These are phyloP conservation scores for Perilla frutescens DNA, from an alignment of 257 asterid genomes.

Conservation along the genomic window DNA sequence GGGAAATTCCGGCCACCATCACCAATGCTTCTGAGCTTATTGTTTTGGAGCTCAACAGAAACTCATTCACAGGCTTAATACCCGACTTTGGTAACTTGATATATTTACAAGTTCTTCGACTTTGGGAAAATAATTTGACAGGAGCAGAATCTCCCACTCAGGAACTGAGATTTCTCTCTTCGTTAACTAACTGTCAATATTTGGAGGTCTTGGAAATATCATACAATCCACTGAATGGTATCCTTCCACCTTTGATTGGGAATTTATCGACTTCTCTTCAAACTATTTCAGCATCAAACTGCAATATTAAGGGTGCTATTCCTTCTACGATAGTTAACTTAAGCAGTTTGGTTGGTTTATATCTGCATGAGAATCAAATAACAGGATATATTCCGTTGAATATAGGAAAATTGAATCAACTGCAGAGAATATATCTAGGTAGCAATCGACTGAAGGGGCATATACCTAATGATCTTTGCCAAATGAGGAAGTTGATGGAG, in stretches of 20 bases:
- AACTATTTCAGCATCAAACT: neutral
- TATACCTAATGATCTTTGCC: slow-evolving; percentile 36
- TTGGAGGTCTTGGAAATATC: slow-evolving; percentile 21
- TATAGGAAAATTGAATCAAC: slow-evolving; percentile 32
- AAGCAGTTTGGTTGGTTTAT: slow-evolving; percentile 6
- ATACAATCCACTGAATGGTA: slow-evolving; percentile 24
- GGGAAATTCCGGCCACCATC: neutral
- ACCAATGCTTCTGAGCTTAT: neutral
- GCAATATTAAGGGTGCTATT: slow-evolving; percentile 28
- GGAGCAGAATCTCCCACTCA: too few relatives aligned
- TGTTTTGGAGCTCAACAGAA: neutral
- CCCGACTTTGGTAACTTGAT: slow-evolving; percentile 8
- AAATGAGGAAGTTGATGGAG: slow-evolving; percentile 20
- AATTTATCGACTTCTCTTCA: slow-evolving; percentile 27
- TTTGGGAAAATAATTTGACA: too few relatives aligned
- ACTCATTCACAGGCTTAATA: neutral
- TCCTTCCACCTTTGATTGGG: slow-evolving; percentile 38
- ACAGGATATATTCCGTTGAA: slow-evolving; percentile 36
- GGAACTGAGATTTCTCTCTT: slow-evolving; percentile 30
- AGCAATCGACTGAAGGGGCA: slow-evolving; percentile 33
- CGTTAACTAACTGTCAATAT: slow-evolving; percentile 35
- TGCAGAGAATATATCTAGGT: slow-evolving; percentile 20
- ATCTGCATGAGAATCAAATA: slow-evolving; percentile 19
- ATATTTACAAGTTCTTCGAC: neutral
- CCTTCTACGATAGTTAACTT: slow-evolving; percentile 40